Evolutionary conservation across 306 rosid species (phyloP).

Genomic region (Vachellia collinsii): DNA sequence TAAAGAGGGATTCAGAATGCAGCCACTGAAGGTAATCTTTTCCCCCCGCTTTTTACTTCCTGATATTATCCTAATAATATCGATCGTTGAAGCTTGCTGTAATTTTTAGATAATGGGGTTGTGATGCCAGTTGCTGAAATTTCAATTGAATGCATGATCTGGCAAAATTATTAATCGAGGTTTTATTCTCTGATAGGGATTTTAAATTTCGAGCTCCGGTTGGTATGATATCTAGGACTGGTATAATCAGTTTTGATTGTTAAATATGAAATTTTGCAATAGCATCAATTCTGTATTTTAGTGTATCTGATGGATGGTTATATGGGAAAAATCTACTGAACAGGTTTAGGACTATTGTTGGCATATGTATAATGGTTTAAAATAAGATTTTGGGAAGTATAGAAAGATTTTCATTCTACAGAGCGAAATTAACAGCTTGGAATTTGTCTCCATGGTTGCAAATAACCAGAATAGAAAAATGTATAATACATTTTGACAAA

Average conservation of each 20-base stretch:
- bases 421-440: neutral
- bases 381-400: neutral
- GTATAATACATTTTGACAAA: neutral
- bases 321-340: neutral
- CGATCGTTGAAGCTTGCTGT: neutral
- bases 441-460: neutral
- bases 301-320: neutral
- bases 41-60: neutral
- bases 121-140: neutral
- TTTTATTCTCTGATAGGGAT: neutral
- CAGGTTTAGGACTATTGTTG: neutral
- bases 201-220: neutral
- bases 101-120: neutral
- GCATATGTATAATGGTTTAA: neutral
- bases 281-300: neutral
- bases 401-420: neutral
- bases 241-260: neutral
- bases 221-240: neutral
- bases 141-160: neutral
- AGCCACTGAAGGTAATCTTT: neutral
- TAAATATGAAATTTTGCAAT: neutral
- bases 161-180: neutral
- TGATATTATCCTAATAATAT: neutral
- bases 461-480: neutral
- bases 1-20: neutral